Evolutionary conservation across 768 basidiomycete genomes (phyloP).

Genomic region (Udeniomyces megalosporus): DNA sequence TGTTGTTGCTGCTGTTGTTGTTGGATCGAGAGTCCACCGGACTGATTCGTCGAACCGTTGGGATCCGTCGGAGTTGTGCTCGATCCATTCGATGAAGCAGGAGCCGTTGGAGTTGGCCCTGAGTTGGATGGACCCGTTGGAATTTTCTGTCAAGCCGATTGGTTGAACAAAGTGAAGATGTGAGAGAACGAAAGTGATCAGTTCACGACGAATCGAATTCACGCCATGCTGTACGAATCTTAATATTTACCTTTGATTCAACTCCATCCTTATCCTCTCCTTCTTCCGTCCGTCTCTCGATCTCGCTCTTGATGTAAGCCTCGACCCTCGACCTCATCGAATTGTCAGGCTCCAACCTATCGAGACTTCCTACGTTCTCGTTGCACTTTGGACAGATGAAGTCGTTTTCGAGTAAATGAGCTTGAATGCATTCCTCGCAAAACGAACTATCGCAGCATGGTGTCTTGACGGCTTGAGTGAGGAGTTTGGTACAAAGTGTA

Average conservation of each 20-base stretch:
- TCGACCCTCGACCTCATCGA: slow-evolving; percentile 57
- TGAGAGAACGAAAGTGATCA: too few relatives aligned
- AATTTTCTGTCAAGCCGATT: too few relatives aligned
- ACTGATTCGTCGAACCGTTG: too few relatives aligned
- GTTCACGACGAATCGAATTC: too few relatives aligned
- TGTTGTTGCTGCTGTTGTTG: slow-evolving; percentile 17
- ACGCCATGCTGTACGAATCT: too few relatives aligned
- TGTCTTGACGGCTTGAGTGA: slow-evolving; percentile 85
- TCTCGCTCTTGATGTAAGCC: slow-evolving; percentile 57
- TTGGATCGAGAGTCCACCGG: too few relatives aligned
- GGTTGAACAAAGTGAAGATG: too few relatives aligned
- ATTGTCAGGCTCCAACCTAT: slow-evolving; percentile 68
- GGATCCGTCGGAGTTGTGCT: too few relatives aligned
- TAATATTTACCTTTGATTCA: too few relatives aligned
- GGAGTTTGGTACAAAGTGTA: slow-evolving; percentile 79
- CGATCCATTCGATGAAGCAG: too few relatives aligned
- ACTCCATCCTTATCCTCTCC: background rate
- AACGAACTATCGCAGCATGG: slow-evolving; percentile 83
- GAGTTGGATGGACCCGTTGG: background rate
- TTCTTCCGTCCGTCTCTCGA: slow-evolving; percentile 34
- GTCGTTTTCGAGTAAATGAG: slow-evolving; percentile 81
- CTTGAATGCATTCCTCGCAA: slow-evolving; percentile 96
- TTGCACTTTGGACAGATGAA: slow-evolving; percentile 84
- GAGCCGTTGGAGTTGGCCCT: background rate
- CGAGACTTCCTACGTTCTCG: slow-evolving; percentile 71